Evolutionary conservation across 2,329 filamentous ascomycete species (phyloP).

Genomic region (Aspergillus hortae): DNA sequence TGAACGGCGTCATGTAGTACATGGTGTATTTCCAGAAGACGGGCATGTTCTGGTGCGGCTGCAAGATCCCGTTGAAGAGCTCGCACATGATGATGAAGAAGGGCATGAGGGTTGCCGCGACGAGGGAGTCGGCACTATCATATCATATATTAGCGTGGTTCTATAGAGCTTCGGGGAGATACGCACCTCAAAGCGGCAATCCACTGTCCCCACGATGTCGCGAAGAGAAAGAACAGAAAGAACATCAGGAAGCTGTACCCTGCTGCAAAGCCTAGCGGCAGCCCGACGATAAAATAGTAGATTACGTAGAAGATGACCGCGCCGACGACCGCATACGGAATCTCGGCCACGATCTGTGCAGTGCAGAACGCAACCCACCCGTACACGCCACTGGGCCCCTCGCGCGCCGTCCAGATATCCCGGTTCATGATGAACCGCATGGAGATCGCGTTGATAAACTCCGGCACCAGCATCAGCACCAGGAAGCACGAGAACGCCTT

Average conservation of each 20-base stretch:
- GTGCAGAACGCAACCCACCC: slow-evolving; percentile 68
- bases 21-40: slow-evolving; percentile 75
- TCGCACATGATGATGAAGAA: slow-evolving; percentile 80
- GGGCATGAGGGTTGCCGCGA: slow-evolving; percentile 75
- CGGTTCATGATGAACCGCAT: slow-evolving; percentile 69
- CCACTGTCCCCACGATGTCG: slow-evolving; percentile 71
- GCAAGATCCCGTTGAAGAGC: slow-evolving; percentile 83
- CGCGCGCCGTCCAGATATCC: slow-evolving; percentile 64
- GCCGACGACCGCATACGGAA: slow-evolving; percentile 61
- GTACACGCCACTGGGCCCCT: slow-evolving; percentile 67
- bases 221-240: slow-evolving; percentile 68
- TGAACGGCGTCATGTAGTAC: slow-evolving; percentile 82
- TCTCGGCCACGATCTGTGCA: slow-evolving; percentile 64
- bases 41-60: slow-evolving; percentile 73
- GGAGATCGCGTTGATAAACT: slow-evolving; percentile 66
- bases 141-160: slow-evolving; percentile 1
- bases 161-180: slow-evolving; percentile 13
- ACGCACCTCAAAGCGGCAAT: slow-evolving; percentile 68
- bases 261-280: slow-evolving; percentile 60
- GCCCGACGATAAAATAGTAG: slow-evolving; percentile 69
- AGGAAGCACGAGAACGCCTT: slow-evolving; percentile 67
- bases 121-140: slow-evolving; percentile 55
- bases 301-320: slow-evolving; percentile 63
- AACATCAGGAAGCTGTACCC: slow-evolving; percentile 73
- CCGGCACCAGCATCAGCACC: slow-evolving; percentile 60